These are phyloP conservation scores for Oryza brachyantha DNA, from an alignment of 176 grass and related monocot species.

Conservation along the genomic window DNA sequence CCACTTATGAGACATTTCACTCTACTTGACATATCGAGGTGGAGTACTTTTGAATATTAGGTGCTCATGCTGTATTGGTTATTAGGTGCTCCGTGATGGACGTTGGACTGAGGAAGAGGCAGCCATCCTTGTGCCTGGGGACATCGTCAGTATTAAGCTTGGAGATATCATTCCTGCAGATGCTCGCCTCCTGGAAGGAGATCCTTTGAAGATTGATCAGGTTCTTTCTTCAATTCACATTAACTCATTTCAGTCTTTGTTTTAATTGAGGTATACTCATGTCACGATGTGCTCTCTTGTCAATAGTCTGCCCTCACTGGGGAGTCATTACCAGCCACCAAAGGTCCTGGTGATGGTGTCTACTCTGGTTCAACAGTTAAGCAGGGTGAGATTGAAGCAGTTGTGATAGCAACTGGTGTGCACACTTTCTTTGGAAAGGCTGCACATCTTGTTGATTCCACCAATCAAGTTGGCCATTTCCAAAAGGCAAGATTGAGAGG, in stretches of 20 bases:
- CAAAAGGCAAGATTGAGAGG: neutral
- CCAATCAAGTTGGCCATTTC: neutral
- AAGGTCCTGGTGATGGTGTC: neutral
- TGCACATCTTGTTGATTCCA: neutral
- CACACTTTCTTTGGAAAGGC: neutral
- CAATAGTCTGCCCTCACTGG: neutral
- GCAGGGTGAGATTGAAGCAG: neutral
- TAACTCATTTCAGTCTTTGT: neutral
- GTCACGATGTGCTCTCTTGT: neutral
- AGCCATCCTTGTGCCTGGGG: neutral
- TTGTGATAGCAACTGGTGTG: neutral
- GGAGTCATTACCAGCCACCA: neutral
- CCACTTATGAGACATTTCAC: constrained; percentile 3
- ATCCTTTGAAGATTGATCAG: neutral
- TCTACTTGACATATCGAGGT: neutral
- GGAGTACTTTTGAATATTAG: neutral
- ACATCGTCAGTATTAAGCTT: neutral
- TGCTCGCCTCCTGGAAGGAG: neutral
- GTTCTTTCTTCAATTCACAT: neutral
- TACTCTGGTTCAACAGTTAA: neutral
- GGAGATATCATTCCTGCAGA: neutral
- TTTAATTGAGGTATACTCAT: neutral
- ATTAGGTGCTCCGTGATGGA: constrained; percentile 39
- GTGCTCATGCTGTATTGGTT: neutral
- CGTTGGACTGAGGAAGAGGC: neutral